A percentile compares a stretch with the other conserved stretches of the same genome.
phyloP scores from a whole-genome alignment of 345 rosid species.

The Populus simonii region DNA sequence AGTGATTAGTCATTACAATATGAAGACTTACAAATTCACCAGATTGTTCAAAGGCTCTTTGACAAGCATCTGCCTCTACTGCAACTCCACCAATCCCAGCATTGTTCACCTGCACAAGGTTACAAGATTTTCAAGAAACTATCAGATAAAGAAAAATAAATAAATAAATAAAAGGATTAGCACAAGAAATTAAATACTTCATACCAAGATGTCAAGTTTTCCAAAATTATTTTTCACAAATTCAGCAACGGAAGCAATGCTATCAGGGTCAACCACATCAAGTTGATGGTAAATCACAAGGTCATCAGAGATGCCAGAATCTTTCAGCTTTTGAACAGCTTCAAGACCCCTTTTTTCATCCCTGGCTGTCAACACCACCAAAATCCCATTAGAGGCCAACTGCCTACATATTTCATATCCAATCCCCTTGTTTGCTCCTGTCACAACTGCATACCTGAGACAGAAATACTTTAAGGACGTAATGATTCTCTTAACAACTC shows the following conservation, averaged over 20 bases:
- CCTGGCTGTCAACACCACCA: too few relatives aligned
- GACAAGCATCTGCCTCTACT: conserved; percentile 14
- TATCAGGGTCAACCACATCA: too few relatives aligned
- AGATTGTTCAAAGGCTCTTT: neutral
- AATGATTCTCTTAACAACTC: neutral
- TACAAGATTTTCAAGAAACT: neutral
- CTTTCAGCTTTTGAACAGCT: too few relatives aligned
- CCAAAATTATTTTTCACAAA: too few relatives aligned
- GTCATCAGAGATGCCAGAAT: too few relatives aligned
- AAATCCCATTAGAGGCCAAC: conserved; percentile 16
- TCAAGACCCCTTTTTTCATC: too few relatives aligned
- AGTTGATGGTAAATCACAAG: too few relatives aligned
- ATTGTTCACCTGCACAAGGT: conserved; percentile 43
- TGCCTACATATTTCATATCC: conserved; percentile 30
- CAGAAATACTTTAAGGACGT: neutral
- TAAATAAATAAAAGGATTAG: neutral
- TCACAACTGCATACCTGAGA: conserved; percentile 35
- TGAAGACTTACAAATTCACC: conserved; percentile 12
- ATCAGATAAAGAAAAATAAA: neutral
- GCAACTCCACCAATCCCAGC: conserved; percentile 29
- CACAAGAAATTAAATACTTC: neutral
- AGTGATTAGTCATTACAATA: neutral
- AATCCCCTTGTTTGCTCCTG: conserved; percentile 41
- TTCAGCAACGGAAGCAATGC: too few relatives aligned
- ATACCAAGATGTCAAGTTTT: too few relatives aligned